Evolutionary conservation across 1,139 yeast species (phyloP).

Genomic region (Geotrichum aggregatum): DNA sequence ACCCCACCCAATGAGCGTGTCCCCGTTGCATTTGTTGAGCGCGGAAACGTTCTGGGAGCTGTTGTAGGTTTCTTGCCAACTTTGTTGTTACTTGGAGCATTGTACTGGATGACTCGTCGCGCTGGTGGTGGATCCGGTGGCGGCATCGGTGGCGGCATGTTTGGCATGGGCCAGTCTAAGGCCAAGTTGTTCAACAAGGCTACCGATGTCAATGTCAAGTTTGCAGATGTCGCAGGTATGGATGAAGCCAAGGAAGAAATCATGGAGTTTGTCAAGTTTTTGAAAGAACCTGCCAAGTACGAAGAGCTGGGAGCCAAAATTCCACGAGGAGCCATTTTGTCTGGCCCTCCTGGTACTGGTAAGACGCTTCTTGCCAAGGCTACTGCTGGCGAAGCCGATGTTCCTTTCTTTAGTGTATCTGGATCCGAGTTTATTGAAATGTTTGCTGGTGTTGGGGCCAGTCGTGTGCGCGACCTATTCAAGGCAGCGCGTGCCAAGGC

Average conservation of each 20-base stretch:
- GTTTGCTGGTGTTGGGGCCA: conserved; percentile 99
- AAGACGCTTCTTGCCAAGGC: conserved; percentile 96
- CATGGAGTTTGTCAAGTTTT: conserved; percentile 92
- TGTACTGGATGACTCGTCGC: conserved; percentile 52
- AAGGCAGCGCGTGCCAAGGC: conserved; percentile 89
- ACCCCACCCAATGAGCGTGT: conserved; percentile 63
- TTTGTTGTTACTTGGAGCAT: conserved; percentile 72
- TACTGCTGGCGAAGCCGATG: conserved; percentile 98
- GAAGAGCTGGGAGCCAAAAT: conserved; percentile 93
- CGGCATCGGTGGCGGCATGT: conserved; percentile 46
- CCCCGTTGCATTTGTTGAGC: conserved; percentile 77
- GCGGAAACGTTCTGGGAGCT: conserved; percentile 59
- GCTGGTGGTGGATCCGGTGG: conserved; percentile 53
- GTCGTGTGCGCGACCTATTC: conserved; percentile 91
- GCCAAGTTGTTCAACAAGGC: conserved; percentile 92
- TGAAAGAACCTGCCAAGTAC: conserved; percentile 83
- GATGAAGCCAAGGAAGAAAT: conserved; percentile 97
- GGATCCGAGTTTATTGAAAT: conserved; percentile 98
- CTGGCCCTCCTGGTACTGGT: conserved; percentile 99
- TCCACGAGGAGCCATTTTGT: conserved; percentile 94
- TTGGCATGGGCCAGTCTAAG: conserved; percentile 72
- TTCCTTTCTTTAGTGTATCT: conserved; percentile 88
- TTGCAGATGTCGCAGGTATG: conserved; percentile 95
- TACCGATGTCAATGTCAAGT: conserved; percentile 80
- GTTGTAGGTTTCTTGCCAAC: conserved; percentile 81